Conservation (phyloP, 1,284 basidiomycete genomes). For the Anthracocystis panici-leucophaei region DNA sequence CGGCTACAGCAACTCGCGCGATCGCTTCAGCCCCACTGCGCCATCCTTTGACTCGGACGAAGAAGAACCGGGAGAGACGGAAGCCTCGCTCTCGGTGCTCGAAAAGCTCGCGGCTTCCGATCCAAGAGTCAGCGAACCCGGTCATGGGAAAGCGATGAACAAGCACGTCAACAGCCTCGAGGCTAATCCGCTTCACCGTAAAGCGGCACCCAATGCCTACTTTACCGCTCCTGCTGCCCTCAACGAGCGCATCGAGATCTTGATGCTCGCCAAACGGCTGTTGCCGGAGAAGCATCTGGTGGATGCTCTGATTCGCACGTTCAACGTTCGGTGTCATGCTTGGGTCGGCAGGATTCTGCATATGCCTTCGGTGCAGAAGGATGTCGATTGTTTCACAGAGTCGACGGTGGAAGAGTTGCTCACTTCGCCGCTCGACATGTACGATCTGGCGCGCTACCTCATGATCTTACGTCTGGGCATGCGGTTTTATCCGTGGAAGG, state of each 20-base stretch:
- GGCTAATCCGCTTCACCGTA: conserved; percentile 12
- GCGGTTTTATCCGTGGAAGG: conserved; percentile 58
- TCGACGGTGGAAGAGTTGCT: conserved; percentile 44
- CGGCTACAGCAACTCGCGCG: conserved; percentile 17
- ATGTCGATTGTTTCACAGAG: conserved; percentile 43
- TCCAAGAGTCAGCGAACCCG: conserved; percentile 37
- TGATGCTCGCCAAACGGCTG: conserved; percentile 26
- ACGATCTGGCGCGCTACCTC: conserved; percentile 46
- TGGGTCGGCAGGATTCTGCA: conserved; percentile 55
- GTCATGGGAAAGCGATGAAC: conserved; percentile 33
- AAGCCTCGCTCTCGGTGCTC: conserved; percentile 31
- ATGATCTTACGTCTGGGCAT: conserved; percentile 58
- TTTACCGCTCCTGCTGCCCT: conserved; percentile 18
- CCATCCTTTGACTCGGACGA: conserved; percentile 30
- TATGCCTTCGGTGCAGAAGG: conserved; percentile 37
- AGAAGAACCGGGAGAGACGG: conserved; percentile 41
- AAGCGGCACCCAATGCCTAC: conserved; percentile 17
- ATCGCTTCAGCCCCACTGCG: conserved; percentile 17
- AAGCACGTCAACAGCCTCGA: conserved; percentile 40
- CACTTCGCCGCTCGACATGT: conserved; percentile 39
- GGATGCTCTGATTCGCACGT: conserved; percentile 31
- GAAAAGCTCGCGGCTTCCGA: conserved; percentile 51
- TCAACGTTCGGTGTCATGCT: conserved; percentile 42
- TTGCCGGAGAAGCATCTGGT: conserved; percentile 25
- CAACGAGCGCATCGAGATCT: conserved; percentile 45